Evolutionary conservation across 1,139 yeast species (phyloP).

Genomic region (Saccharomyces hybrid): DNA sequence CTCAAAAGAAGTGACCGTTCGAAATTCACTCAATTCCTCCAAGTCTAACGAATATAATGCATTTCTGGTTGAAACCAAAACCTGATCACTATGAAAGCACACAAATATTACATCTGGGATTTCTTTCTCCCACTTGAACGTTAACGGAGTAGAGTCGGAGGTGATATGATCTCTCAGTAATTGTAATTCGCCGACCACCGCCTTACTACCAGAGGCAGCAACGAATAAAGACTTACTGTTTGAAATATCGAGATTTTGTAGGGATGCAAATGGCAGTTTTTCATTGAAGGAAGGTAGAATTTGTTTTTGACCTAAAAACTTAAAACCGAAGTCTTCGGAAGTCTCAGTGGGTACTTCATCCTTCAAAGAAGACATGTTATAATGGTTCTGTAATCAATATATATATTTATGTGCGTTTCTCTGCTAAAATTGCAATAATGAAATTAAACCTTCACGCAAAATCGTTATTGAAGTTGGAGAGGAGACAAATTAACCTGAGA

Average conservation of each 20-base stretch:
- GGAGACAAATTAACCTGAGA: background rate
- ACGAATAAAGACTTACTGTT: constrained; percentile 20
- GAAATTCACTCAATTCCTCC: background rate
- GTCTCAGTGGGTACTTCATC: constrained; percentile 24
- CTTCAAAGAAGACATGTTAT: constrained; percentile 13
- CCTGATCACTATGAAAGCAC: background rate
- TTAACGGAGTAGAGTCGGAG: constrained; percentile 2
- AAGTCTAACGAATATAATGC: background rate
- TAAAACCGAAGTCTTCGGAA: constrained; percentile 36
- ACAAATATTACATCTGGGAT: constrained; percentile 7
- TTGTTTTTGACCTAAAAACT: constrained; percentile 28
- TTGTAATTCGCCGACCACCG: constrained; percentile 28
- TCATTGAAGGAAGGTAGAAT: constrained; percentile 31
- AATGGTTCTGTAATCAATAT: background rate
- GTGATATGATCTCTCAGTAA: constrained; percentile 21
- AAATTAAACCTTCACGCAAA: background rate
- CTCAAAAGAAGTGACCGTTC: background rate
- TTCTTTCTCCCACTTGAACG: constrained; percentile 3
- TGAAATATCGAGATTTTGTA: constrained; percentile 24
- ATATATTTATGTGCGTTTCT: background rate
- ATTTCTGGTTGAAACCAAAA: background rate
- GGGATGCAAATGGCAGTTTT: constrained; percentile 25
- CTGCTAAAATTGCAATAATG: background rate
- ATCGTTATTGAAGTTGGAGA: background rate
- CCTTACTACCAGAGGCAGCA: constrained; percentile 27